Percentiles rank a stretch among this genome's conserved stretches.
Evolutionary conservation across 192 early-diverging fungal genomes (phyloP).

Genomic region (Lobosporangium transversale): DNA sequence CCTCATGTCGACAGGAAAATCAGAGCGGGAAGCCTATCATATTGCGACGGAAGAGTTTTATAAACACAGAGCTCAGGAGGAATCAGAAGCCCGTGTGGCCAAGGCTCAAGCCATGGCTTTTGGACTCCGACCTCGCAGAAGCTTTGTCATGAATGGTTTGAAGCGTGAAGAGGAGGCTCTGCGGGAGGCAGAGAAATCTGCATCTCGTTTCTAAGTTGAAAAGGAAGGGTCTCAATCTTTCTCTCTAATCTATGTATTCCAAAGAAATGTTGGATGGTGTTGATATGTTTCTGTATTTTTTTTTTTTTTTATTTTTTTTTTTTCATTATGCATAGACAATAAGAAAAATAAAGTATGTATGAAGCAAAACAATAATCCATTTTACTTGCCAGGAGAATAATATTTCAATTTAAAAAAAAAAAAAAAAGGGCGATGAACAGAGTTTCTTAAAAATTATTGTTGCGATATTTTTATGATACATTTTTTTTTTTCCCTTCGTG

Average conservation of each 20-base stretch:
- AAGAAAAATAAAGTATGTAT: not conserved
- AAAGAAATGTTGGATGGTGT: no score
- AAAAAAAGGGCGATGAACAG: no score
- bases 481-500: no score
- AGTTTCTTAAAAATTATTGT: no score
- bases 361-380: no score
- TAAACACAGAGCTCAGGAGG: conserved; percentile 78
- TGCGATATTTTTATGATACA: no score
- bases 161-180: conserved; percentile 49
- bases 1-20: conserved; percentile 74
- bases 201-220: conserved; percentile 24
- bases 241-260: no score
- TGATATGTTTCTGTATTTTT: not conserved
- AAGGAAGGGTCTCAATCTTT: not conserved
- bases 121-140: conserved; percentile 48
- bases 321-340: not conserved
- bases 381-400: no score
- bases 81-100: conserved; percentile 73
- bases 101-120: conserved; percentile 64
- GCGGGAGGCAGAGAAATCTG: conserved; percentile 30
- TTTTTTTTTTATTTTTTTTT: not conserved
- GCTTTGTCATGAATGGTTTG: conserved; percentile 49
- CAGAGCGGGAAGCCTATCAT: conserved; percentile 82
- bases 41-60: conserved; percentile 86
- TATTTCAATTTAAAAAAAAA: no score